Evolutionary conservation across 202 grass and related monocot genomes (phyloP).

Genomic region (Saccharum hybrid): DNA sequence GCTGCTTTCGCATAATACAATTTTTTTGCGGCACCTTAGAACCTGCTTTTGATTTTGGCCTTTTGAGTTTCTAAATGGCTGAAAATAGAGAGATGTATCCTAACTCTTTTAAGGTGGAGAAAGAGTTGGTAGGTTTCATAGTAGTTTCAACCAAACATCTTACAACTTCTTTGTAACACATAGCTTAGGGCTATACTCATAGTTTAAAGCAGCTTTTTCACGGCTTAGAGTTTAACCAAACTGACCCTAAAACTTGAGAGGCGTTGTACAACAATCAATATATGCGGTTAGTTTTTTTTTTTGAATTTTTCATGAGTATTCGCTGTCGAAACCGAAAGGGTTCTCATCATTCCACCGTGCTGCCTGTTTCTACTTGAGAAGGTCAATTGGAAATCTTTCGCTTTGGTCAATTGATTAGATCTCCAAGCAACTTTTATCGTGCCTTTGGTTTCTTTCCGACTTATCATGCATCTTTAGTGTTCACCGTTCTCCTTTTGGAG

Average conservation of each 20-base stretch:
- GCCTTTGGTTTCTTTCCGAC: constrained; percentile 8
- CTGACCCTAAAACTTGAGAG: neutral
- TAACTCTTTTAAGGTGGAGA: too few relatives aligned
- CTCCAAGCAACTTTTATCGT: constrained; percentile 13
- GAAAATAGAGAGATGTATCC: too few relatives aligned
- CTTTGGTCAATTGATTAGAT: constrained; percentile 39
- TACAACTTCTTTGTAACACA: too few relatives aligned
- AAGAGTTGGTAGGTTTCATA: too few relatives aligned
- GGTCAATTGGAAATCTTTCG: constrained; percentile 30
- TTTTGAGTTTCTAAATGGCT: too few relatives aligned
- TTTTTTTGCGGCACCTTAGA: too few relatives aligned
- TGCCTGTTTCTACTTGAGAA: neutral
- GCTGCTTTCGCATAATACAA: too few relatives aligned
- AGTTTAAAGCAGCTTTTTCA: too few relatives aligned
- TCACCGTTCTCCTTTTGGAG: constrained; percentile 10
- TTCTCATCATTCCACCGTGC: neutral
- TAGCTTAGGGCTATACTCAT: too few relatives aligned
- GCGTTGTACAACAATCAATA: neutral
- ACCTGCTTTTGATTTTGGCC: too few relatives aligned
- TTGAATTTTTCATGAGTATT: neutral
- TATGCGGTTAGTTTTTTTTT: neutral
- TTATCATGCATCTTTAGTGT: constrained; percentile 18
- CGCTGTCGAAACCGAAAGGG: neutral
- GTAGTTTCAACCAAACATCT: too few relatives aligned
- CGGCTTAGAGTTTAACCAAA: too few relatives aligned